A percentile compares a stretch with the other conserved stretches of the same genome.
Conservation (phyloP, 2,329 filamentous ascomycete genomes). For the Microdochium nivale region DNA sequence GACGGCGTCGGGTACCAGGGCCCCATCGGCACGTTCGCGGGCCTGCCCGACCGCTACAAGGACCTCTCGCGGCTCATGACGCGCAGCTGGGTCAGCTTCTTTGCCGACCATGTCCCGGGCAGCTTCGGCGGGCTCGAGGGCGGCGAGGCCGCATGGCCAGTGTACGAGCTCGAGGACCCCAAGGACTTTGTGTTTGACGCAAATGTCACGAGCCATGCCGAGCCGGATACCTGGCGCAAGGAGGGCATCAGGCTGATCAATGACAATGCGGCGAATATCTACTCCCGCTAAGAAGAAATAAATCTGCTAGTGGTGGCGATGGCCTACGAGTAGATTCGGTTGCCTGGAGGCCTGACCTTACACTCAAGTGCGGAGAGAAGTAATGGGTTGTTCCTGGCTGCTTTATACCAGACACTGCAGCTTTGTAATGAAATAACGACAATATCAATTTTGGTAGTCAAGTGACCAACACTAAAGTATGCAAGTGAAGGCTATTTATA, state of each 20-base stretch:
- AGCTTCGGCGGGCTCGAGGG: neutral
- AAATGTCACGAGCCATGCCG: conserved; percentile 1
- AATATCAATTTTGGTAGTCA: too few species aligned
- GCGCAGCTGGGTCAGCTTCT: conserved; percentile 1
- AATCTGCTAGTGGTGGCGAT: too few species aligned
- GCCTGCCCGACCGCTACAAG: neutral
- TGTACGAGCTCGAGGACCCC: neutral
- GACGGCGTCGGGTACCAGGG: neutral
- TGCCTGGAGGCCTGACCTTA: too few species aligned
- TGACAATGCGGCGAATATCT: neutral
- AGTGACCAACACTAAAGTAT: too few species aligned
- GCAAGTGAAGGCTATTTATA: too few species aligned
- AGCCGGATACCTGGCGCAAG: neutral
- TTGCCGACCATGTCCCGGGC: neutral
- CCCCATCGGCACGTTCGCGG: neutral
- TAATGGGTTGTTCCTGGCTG: too few species aligned
- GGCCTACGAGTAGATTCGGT: too few species aligned
- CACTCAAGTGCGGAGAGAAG: too few species aligned
- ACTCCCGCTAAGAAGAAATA: neutral
- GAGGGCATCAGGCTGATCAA: neutral
- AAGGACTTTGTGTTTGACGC: conserved; percentile 1
- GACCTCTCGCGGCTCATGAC: neutral
- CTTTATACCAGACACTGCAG: too few species aligned
- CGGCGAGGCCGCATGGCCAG: neutral
- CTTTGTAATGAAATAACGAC: too few species aligned